Percentiles rank a stretch among this genome's conserved stretches.
Evolutionary conservation across 2,329 filamentous ascomycete genomes (phyloP).

Genomic region (Massarina eburnea): DNA sequence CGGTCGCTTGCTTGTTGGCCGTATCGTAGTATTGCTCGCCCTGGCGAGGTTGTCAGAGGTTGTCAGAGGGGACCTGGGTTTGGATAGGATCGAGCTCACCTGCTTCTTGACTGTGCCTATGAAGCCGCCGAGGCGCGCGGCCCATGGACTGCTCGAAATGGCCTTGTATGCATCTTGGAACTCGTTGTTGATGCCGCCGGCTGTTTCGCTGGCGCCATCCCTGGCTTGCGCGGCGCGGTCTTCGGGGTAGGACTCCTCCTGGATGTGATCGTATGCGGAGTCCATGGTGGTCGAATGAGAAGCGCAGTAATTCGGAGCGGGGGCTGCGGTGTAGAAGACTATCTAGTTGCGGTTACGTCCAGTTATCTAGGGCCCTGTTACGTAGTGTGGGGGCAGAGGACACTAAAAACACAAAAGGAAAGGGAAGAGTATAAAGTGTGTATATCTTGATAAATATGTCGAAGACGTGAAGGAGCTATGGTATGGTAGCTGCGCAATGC

Average conservation of each 20-base stretch:
- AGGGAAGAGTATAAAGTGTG: no score
- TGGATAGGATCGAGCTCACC: slow-evolving; percentile 50
- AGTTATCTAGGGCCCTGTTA: neutral
- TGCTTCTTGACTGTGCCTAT: slow-evolving; percentile 93
- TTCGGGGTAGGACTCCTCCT: slow-evolving; percentile 69
- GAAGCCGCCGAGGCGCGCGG: slow-evolving; percentile 81
- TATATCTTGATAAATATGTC: no score
- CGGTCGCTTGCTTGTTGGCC: slow-evolving; percentile 79
- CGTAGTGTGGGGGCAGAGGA: neutral
- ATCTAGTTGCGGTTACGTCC: neutral
- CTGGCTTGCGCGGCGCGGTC: slow-evolving; percentile 52
- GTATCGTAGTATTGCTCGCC: slow-evolving; percentile 87
- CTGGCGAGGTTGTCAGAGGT: slow-evolving; percentile 47
- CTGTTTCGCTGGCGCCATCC: slow-evolving; percentile 44
- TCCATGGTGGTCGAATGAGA: slow-evolving; percentile 65
- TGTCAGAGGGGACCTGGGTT: slow-evolving; percentile 3
- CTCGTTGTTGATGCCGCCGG: slow-evolving; percentile 73
- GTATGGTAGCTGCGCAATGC: neutral
- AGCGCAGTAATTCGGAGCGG: neutral
- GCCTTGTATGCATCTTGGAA: slow-evolving; percentile 95
- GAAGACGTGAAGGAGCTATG: no score
- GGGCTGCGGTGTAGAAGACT: no score
- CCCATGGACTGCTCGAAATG: slow-evolving; percentile 90
- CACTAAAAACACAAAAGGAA: no score
- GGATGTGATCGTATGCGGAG: slow-evolving; percentile 94